Evolutionary conservation across 2,329 filamentous ascomycete species (phyloP).

Genomic region (Fusarium papillatum): DNA sequence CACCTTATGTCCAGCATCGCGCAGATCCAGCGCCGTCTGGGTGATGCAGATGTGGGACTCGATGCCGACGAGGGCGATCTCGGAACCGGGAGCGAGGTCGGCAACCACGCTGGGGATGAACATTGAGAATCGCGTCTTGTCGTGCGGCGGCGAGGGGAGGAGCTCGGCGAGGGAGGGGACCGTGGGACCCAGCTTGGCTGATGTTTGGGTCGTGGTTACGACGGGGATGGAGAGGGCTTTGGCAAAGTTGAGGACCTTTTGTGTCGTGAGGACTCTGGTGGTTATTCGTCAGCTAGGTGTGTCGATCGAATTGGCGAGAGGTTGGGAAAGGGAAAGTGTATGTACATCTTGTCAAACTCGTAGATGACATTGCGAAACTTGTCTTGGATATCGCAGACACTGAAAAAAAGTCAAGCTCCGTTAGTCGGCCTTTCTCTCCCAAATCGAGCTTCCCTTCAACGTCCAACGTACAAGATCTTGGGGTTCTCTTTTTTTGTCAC

Average conservation of each 20-base stretch:
- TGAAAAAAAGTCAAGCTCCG: constrained; percentile 50
- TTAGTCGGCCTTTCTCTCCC: not conserved
- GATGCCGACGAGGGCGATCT: constrained; percentile 88
- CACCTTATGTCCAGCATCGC: constrained; percentile 81
- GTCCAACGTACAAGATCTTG: constrained; percentile 60
- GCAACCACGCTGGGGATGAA: constrained; percentile 75
- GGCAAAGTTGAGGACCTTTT: constrained; percentile 77
- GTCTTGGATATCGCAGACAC: constrained; percentile 95
- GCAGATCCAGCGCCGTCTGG: constrained; percentile 89
- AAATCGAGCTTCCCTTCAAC: not conserved
- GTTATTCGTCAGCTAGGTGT: constrained; percentile 7
- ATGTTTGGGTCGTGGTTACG: constrained; percentile 89
- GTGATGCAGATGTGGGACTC: constrained; percentile 96
- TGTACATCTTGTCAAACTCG: constrained; percentile 86
- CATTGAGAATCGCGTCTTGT: constrained; percentile 96
- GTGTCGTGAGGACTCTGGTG: constrained; percentile 69
- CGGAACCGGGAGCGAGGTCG: constrained; percentile 54
- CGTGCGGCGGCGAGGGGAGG: constrained; percentile 70
- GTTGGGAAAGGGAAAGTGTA: constrained; percentile 56
- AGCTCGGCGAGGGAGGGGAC: constrained; percentile 76
- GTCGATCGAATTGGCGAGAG: not conserved
- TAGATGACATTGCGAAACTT: constrained; percentile 89
- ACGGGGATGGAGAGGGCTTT: constrained; percentile 80
- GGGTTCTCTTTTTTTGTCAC: constrained; percentile 56
- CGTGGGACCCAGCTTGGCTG: constrained; percentile 82